These are phyloP conservation scores for Anthostomella pinea DNA, from an alignment of 2,329 filamentous ascomycete genomes.

Conservation along the genomic window DNA sequence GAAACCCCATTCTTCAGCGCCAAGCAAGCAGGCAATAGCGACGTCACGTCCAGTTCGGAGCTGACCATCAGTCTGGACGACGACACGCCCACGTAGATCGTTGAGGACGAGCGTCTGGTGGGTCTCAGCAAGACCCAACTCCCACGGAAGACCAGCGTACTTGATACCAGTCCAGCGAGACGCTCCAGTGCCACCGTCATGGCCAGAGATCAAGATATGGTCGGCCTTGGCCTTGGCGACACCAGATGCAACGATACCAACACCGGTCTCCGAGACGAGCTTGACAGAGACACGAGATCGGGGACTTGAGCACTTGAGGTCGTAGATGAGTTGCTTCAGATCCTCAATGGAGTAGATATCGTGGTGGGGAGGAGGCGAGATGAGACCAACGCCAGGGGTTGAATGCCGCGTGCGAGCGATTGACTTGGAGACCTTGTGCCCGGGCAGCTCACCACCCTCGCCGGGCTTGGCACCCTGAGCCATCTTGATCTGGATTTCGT, in stretches of 20 bases:
- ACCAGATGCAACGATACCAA: constrained; percentile 95
- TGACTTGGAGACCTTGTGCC: constrained; percentile 92
- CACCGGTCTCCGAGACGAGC: constrained; percentile 94
- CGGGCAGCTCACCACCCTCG: constrained; percentile 94
- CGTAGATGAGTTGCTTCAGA: constrained; percentile 95
- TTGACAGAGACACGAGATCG: constrained; percentile 92
- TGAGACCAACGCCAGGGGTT: constrained; percentile 91
- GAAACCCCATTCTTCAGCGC: constrained; percentile 98
- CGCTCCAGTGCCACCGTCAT: constrained; percentile 94
- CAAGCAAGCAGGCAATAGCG: constrained; percentile 88
- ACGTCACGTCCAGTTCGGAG: constrained; percentile 89
- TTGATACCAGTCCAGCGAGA: constrained; percentile 99
- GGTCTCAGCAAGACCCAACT: constrained; percentile 92
- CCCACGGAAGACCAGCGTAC: constrained; percentile 95
- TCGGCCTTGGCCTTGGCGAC: constrained; percentile 97
- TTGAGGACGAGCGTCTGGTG: constrained; percentile 96
- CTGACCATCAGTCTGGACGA: constrained; percentile 95
- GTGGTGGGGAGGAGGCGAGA: constrained; percentile 93
- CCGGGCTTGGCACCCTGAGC: constrained; percentile 96
- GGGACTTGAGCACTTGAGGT: constrained; percentile 94
- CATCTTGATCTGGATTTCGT: constrained; percentile 99
- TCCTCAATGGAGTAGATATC: constrained; percentile 99
- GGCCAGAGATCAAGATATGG: constrained; percentile 93
- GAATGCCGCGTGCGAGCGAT: constrained; percentile 95
- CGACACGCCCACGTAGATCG: constrained; percentile 89